Evolutionary conservation across 768 basidiomycete species (phyloP), one percentile per base, ranked within the genome.

Genomic region (Stropharia rugosoannulata): DNA sequence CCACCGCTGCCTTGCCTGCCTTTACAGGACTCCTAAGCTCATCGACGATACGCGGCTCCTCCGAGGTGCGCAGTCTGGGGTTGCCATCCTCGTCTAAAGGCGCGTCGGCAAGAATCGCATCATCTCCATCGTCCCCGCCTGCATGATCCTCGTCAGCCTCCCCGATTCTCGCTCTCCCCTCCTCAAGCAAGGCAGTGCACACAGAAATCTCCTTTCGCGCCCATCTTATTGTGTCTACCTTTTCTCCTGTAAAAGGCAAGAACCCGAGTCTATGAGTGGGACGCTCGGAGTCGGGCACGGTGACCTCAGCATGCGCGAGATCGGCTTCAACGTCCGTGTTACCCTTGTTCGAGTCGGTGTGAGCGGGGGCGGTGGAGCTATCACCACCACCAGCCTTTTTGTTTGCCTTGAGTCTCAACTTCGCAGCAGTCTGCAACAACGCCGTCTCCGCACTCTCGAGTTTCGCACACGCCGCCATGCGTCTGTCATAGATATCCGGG

Each of bases 201-300:
- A 74, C 64, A 1, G 72, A 70, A 54, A 97, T 91, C 71, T 95
- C 89, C 16, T 80, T 74, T 29, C 90, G 78, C 16, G 86, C 84
- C 94, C 95, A 97, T 2, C 94, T 87, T 66, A 98, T 94, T 2
- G 90, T 83, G 73, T 98, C 97, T 13, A 98, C 95, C 69, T 96
- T 90, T 68, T 92, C 69, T 7, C 97, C 97, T 3, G 84, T 73
- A 22, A 96, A 75, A 1, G 75, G 75, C 4, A 82, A 60, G 65
- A 79, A 79, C 8, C 84, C 77, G 5, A 95, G 81, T 42, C 87
- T 84, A 66, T 93, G 92, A 0, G 84, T 83, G 0, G 96, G 97
- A 1, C 96, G 83, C 62, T 91, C 75, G 22, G 80, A 79, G 18
- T 70, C 73, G 1, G 94, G 89, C 2, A 97, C 90, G 16, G 51